A percentile compares a stretch with the other conserved stretches of the same genome.
phyloP scores from a whole-genome alignment of 176 grass and related monocot genomes.

The Rhynchospora tenuis region DNA sequence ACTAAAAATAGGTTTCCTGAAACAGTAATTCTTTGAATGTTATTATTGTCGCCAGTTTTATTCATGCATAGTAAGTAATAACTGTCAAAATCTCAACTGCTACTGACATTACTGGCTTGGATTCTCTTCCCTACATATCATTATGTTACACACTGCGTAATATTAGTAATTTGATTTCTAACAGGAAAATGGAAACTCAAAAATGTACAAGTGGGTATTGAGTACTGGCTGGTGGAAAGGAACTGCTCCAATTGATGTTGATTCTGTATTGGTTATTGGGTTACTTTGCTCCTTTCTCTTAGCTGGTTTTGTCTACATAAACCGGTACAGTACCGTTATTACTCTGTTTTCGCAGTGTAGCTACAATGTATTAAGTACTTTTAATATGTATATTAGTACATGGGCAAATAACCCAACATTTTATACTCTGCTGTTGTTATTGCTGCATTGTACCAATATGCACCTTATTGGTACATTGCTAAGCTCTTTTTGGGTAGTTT shows the following conservation, averaged over 20 bases:
- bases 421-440: neutral
- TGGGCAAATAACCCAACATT: too few species aligned
- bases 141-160: neutral
- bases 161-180: neutral
- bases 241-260: constrained; percentile 69
- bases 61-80: too few species aligned
- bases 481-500: too few species aligned
- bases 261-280: constrained; percentile 72
- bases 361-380: too few species aligned
- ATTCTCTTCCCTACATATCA: too few species aligned
- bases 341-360: neutral
- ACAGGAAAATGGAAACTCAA: constrained; percentile 84
- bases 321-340: constrained; percentile 43
- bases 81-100: too few species aligned
- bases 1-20: neutral
- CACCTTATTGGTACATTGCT: too few species aligned
- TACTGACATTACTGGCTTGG: too few species aligned
- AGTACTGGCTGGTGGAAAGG: constrained; percentile 87
- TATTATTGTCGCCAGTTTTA: too few species aligned
- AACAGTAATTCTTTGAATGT: too few species aligned
- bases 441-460: too few species aligned
- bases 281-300: constrained; percentile 61
- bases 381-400: too few species aligned
- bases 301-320: constrained; percentile 61
- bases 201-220: constrained; percentile 81